Evolutionary conservation across 805 yeast genomes (phyloP).

Genomic region (Starmera caribaea): DNA sequence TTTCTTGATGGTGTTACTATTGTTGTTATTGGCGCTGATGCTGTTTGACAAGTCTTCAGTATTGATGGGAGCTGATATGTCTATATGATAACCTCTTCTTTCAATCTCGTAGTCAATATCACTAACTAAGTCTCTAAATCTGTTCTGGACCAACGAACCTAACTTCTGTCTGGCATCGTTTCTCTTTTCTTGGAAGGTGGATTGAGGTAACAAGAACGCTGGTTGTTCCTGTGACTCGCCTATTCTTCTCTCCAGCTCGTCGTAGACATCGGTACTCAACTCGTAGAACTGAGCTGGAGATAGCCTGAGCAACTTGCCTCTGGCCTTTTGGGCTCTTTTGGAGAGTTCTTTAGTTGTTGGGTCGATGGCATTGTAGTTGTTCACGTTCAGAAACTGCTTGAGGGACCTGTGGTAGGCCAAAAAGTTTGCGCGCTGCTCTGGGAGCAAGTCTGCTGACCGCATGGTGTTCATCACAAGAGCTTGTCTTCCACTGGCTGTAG

Average conservation of each 20-base stretch:
- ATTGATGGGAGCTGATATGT: background rate
- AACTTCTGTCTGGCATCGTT: slow-evolving; percentile 92
- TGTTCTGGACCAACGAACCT: slow-evolving; percentile 66
- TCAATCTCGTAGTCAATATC: slow-evolving; percentile 85
- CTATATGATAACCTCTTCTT: slow-evolving; percentile 50
- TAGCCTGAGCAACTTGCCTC: slow-evolving; percentile 75
- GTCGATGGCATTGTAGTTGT: slow-evolving; percentile 11
- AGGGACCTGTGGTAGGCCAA: slow-evolving; percentile 13
- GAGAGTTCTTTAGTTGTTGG: slow-evolving; percentile 20
- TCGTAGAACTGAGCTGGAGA: slow-evolving; percentile 80
- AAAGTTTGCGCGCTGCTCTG: slow-evolving; percentile 9
- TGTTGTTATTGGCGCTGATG: background rate
- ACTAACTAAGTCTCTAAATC: slow-evolving; percentile 84
- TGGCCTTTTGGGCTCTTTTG: slow-evolving; percentile 64
- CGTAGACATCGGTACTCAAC: slow-evolving; percentile 88
- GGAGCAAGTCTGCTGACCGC: slow-evolving; percentile 6
- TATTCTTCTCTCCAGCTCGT: slow-evolving; percentile 77
- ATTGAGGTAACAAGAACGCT: slow-evolving; percentile 57
- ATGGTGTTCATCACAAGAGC: background rate
- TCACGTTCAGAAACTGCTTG: slow-evolving; percentile 16
- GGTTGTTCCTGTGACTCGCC: slow-evolving; percentile 50
- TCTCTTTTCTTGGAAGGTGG: slow-evolving; percentile 81
- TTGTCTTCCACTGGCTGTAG: background rate
- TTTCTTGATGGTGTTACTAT: background rate
- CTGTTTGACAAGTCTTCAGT: background rate